These are phyloP conservation scores for Vigna radiata DNA, from an alignment of 306 rosid genomes.

Conservation along the genomic window DNA sequence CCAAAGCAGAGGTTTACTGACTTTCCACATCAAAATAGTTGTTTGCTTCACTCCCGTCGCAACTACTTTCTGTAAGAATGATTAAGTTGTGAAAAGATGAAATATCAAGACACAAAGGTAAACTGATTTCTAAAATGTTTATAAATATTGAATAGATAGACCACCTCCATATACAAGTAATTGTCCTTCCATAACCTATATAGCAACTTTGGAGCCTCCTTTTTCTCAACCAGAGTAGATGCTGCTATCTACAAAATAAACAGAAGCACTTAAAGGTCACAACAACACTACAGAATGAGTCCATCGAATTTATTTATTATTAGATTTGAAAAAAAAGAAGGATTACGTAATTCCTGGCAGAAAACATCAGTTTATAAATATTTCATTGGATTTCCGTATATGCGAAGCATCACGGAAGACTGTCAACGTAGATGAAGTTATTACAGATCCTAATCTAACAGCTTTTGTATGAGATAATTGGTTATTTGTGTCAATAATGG, in stretches of 20 bases:
- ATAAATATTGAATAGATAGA: slow-evolving; percentile 26
- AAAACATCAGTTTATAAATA: slow-evolving; percentile 18
- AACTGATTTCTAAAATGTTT: not conserved
- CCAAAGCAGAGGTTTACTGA: slow-evolving; percentile 65
- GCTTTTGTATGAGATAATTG: slow-evolving; percentile 7
- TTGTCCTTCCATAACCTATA: slow-evolving; percentile 80
- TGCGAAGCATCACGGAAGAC: not conserved
- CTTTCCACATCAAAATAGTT: slow-evolving; percentile 71
- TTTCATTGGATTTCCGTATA: slow-evolving; percentile 10
- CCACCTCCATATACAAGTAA: slow-evolving; percentile 89
- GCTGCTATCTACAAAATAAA: slow-evolving; percentile 68
- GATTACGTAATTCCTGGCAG: slow-evolving; percentile 11
- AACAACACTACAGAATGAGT: slow-evolving; percentile 3
- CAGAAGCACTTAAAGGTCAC: slow-evolving; percentile 26
- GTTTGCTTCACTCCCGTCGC: slow-evolving; percentile 43
- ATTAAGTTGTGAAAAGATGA: slow-evolving; percentile 23
- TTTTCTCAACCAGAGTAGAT: slow-evolving; percentile 77
- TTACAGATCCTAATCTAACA: slow-evolving; percentile 7
- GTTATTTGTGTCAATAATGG: not conserved
- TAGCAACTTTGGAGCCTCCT: slow-evolving; percentile 75
- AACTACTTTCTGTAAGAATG: slow-evolving; percentile 68
- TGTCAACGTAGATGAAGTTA: slow-evolving; percentile 25
- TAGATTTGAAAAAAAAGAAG: not conserved
- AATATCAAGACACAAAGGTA: slow-evolving; percentile 32
- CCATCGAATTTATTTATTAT: not conserved